A percentile compares a stretch with the other conserved stretches of the same genome.
These are phyloP conservation scores for Bacidia rubella DNA, from an alignment of 495 filamentous ascomycete species.

Conservation along the genomic window DNA sequence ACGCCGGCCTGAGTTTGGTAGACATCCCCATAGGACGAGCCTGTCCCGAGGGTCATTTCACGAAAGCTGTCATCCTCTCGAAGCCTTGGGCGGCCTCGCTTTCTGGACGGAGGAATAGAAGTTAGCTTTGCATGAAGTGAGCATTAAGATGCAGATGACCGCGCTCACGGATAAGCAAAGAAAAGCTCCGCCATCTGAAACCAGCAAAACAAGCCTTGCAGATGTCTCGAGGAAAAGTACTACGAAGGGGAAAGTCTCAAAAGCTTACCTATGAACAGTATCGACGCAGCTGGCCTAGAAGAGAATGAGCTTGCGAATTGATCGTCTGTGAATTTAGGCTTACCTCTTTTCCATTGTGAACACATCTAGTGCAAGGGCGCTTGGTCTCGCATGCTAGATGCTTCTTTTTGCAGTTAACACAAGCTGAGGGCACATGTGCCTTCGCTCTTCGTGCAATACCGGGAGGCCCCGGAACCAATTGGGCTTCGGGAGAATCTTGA, in stretches of 20 bases:
- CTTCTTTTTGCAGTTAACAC: conserved; percentile 93
- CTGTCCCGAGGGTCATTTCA: conserved; percentile 21
- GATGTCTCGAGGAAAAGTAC: no score
- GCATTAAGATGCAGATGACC: no score
- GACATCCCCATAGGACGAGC: conserved; percentile 12
- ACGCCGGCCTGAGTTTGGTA: conserved; percentile 11
- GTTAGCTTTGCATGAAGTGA: not conserved
- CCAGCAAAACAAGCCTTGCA: no score
- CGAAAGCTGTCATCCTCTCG: conserved; percentile 55
- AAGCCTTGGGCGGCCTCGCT: conserved; percentile 79
- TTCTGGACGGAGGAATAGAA: conserved; percentile 77
- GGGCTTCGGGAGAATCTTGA: conserved; percentile 17
- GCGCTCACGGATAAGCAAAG: no score
- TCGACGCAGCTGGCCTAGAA: conserved; percentile 16
- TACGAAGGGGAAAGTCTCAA: no score
- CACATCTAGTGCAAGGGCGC: conserved; percentile 48
- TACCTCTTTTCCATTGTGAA: conserved; percentile 52
- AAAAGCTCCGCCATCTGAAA: no score
- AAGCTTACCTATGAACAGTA: not conserved
- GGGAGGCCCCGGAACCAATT: conserved; percentile 15
- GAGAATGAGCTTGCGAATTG: not conserved
- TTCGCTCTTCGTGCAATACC: conserved; percentile 61
- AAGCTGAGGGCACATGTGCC: conserved; percentile 91
- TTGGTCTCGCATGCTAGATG: conserved; percentile 70
- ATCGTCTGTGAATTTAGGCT: conserved; percentile 16